Conservation (phyloP, 2,329 filamentous ascomycete genomes). For the Penicillium nordicum region DNA sequence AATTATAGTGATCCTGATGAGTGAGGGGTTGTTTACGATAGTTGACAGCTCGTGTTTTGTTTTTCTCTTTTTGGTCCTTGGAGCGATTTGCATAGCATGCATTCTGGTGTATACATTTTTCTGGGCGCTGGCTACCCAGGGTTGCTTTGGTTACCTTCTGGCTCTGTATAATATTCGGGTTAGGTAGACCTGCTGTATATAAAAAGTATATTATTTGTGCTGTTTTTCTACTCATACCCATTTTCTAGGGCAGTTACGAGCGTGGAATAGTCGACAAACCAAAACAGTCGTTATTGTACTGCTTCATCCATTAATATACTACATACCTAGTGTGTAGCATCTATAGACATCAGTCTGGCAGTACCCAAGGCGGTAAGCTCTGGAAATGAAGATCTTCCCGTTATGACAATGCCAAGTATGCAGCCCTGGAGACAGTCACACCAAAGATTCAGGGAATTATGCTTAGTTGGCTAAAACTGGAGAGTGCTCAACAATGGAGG, state of each 20-base stretch:
- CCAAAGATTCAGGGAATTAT: background rate
- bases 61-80: background rate
- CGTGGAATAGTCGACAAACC: background rate
- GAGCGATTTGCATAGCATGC: slow-evolving; percentile 1
- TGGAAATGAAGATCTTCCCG: background rate
- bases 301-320: background rate
- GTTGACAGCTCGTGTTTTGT: background rate
- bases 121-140: background rate
- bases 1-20: slow-evolving; percentile 15
- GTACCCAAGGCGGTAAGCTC: background rate
- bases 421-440: background rate
- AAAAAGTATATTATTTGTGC: background rate
- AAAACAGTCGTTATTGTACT: background rate
- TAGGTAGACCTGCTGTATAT: background rate
- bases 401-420: background rate
- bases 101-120: background rate
- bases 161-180: background rate
- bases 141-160: background rate
- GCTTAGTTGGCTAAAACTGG: background rate
- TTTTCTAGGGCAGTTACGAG: background rate
- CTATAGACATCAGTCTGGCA: background rate
- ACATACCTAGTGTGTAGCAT: no score
- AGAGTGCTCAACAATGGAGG: background rate
- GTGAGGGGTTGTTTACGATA: background rate
- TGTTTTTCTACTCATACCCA: background rate